Evolutionary conservation across 2,329 filamentous ascomycete genomes (phyloP).

Genomic region (Exophiala lecanii-corni): DNA sequence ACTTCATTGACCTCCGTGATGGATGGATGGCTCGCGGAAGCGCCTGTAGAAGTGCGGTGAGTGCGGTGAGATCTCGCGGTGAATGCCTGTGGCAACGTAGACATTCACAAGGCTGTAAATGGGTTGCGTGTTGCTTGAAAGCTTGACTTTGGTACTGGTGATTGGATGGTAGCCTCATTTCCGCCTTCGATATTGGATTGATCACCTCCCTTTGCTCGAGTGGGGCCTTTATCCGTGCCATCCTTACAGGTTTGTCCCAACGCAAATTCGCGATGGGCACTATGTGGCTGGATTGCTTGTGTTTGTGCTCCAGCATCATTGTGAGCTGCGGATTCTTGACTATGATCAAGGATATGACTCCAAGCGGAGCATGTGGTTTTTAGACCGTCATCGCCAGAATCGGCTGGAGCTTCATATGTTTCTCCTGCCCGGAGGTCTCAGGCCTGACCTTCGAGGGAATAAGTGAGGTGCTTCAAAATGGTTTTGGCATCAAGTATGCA

Average conservation of each 20-base stretch:
- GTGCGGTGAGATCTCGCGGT: too few relatives aligned
- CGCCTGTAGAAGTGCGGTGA: too few relatives aligned
- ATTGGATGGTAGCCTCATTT: slow-evolving; percentile 46
- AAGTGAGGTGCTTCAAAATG: slow-evolving; percentile 62
- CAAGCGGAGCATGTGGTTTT: slow-evolving; percentile 70
- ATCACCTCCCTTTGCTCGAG: slow-evolving; percentile 56
- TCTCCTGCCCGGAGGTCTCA: slow-evolving; percentile 79
- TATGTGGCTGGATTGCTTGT: slow-evolving; percentile 64
- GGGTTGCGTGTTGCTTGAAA: too few relatives aligned
- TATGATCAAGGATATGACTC: slow-evolving; percentile 71
- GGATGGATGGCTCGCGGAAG: too few relatives aligned
- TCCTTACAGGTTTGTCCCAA: slow-evolving; percentile 58
- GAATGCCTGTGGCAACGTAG: too few relatives aligned
- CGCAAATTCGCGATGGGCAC: slow-evolving; percentile 59
- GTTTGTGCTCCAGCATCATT: slow-evolving; percentile 84
- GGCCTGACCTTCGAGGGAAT: slow-evolving; percentile 79
- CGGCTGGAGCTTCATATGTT: slow-evolving; percentile 66
- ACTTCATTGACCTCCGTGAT: too few relatives aligned
- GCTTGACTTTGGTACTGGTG: too few relatives aligned
- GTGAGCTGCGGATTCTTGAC: slow-evolving; percentile 83
- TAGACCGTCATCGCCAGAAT: slow-evolving; percentile 67
- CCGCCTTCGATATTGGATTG: slow-evolving; percentile 53
- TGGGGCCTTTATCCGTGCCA: slow-evolving; percentile 53
- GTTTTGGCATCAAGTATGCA: slow-evolving; percentile 63
- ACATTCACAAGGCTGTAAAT: too few relatives aligned